These are phyloP conservation scores for Suillus tomentosus DNA, from an alignment of 768 basidiomycete genomes.

Conservation along the genomic window DNA sequence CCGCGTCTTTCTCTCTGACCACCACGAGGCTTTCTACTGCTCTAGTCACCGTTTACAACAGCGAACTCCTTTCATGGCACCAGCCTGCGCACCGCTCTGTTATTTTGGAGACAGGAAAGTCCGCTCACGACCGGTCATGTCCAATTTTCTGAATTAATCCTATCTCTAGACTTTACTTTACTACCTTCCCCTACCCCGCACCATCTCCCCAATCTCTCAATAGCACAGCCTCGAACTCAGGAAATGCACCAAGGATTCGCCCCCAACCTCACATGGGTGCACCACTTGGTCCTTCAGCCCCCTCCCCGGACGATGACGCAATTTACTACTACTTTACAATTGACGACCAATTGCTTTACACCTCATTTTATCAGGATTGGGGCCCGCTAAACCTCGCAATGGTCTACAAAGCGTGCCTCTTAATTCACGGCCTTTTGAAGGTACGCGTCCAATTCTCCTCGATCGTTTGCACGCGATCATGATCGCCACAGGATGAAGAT, in stretches of 20 bases:
- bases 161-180: constrained; percentile 74
- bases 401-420: constrained; percentile 91
- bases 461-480: constrained; percentile 28
- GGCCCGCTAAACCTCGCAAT: constrained; percentile 90
- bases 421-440: constrained; percentile 87
- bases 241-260: constrained; percentile 62
- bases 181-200: constrained; percentile 79
- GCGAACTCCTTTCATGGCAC: constrained; percentile 33
- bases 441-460: constrained; percentile 41
- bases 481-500: constrained; percentile 63
- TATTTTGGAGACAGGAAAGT: constrained; percentile 76
- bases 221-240: constrained; percentile 49
- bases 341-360: constrained; percentile 89
- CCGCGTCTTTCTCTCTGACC: constrained; percentile 16
- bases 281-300: constrained; percentile 48
- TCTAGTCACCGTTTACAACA: background rate
- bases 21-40: constrained; percentile 7
- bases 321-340: constrained; percentile 90
- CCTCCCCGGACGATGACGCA: constrained; percentile 72
- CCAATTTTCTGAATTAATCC: constrained; percentile 11
- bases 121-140: constrained; percentile 16
- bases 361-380: constrained; percentile 95
- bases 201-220: constrained; percentile 71
- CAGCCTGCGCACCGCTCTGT: constrained; percentile 74
- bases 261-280: constrained; percentile 59